Base-by-base conservation (phyloP, 331 rosid genomes). In the Pyracantha coccinea region DNA sequence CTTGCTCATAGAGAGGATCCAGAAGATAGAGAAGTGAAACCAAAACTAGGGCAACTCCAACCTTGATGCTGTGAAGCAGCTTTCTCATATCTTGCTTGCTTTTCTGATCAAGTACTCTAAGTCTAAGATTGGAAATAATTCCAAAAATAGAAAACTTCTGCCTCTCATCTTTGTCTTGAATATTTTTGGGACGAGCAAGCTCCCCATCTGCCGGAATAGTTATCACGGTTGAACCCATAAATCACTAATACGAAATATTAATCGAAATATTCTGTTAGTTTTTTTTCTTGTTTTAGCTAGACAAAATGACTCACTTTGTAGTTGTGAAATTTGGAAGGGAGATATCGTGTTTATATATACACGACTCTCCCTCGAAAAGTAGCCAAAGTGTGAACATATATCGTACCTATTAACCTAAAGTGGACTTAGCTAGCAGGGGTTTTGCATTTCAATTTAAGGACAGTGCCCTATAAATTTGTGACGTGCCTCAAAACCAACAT, bases 21-120 rank as follows among this genome's bases (percentile, higher is more conserved):
- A 92, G 60, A 41, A 91, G 89, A 80, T 85, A 92, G 8, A 94
- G 84, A 62, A 94, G 90, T 14, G 99, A 94, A 33, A 94, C 93
- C 78, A 91, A 63, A 53, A 87, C 95, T 13, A 94, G 67, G 3
- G 99, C 90, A 59, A 82, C 55, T 74, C 96, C 99, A 6, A 92
- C 95, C 80, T 92, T 94, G 80, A 83, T 31, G 45, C 97, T 82
- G 77, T 94, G 99, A 17, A 87, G 86, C 12, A 87, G 4, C 77
- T 78, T 94, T 69, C 66, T 87, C 50, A 83, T 79, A 24, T 75
- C 73, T 6, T 80, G 62, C 24, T 77, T 76, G 58, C 24, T 31
- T 62, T 81, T 33, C 70, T 83, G 68, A 74, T 84, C 67, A 21
- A 58, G 33, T 8, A 23, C 14, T 25, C 73, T 77, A 16, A 16